Evolutionary conservation across 148 eudicot species (phyloP), one percentile per base, ranked within the genome.

Genomic region (Bassia scoparia): DNA sequence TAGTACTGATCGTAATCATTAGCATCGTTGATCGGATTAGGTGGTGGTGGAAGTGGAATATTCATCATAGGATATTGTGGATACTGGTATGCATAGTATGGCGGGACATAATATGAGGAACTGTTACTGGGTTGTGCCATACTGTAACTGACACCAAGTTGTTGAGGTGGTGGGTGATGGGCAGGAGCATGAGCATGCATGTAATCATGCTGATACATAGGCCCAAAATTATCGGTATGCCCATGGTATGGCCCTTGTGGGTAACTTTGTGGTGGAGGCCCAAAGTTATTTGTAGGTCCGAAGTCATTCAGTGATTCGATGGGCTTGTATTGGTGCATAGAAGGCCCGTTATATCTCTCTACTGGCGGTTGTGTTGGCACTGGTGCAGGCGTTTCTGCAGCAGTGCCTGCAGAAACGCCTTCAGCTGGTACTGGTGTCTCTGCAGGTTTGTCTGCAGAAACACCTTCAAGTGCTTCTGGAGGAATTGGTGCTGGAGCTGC

Each of bases 41-140:
- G 35, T 14, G 77, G 73, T 38, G 77, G 81, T 11, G 77, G 70
- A 48, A 78, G 78, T 8, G 78, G 82, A 27, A 58, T 49, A 53
- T 74, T 56, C 78, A 62, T 74, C 74, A 69, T 63, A 15, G 70
- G 82, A 69, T 69, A 61, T 13, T 55, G 75, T 31, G 78, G 78
- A 62, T 79, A 74, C 31, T 14, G 71, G 20, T 74, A 74, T 29
- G 69, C 46, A 44, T 79, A 74, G 33, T 75, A 53, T n/a, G 81
- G 78, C 24, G 74, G 78, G 7, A 65, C 48, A 31, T 69, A 79
- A 15, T 54, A 69, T 0, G 78, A 79, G 48, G 35, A 17, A 53
- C 74, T 69, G 3, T 38, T 41, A 70, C 78, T 74, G 1, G 82
- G 78, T 33, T 69, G 74, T 33, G 78, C 78, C 82, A 79, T 74